A percentile compares a stretch with the other conserved stretches of the same genome.
Conservation (phyloP, 805 yeast genomes). For the Maudiozyma serrabonitensis region DNA sequence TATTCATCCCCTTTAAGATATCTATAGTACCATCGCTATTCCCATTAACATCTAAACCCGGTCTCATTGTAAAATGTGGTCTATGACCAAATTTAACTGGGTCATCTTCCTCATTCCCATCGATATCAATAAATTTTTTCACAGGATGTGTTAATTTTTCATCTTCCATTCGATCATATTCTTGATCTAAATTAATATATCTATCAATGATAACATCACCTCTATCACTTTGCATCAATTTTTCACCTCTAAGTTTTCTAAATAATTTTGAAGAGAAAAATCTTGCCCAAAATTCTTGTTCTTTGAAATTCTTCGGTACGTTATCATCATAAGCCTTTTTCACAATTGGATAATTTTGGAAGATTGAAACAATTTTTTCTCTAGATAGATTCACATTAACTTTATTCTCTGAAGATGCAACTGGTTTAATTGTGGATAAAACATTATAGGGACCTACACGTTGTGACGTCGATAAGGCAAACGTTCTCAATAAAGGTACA, state of each 20-base stretch:
- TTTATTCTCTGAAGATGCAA: slow-evolving; percentile 84
- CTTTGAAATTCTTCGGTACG: slow-evolving; percentile 73
- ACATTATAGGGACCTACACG: slow-evolving; percentile 91
- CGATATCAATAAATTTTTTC: slow-evolving; percentile 64
- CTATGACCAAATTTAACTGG: slow-evolving; percentile 65
- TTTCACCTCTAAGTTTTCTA: slow-evolving; percentile 82
- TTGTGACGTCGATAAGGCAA: slow-evolving; percentile 76
- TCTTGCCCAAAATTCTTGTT: slow-evolving; percentile 93
- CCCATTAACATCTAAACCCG: slow-evolving; percentile 39
- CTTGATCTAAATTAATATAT: slow-evolving; percentile 64
- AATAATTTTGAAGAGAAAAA: slow-evolving; percentile 87
- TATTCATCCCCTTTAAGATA: slow-evolving; percentile 80
- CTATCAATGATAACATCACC: slow-evolving; percentile 81
- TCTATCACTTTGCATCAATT: slow-evolving; percentile 60
- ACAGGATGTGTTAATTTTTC: slow-evolving; percentile 38
- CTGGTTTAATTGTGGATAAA: slow-evolving; percentile 85
- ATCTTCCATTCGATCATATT: slow-evolving; percentile 39
- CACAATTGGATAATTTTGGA: slow-evolving; percentile 88
- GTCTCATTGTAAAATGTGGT: slow-evolving; percentile 85
- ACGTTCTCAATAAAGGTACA: slow-evolving; percentile 69
- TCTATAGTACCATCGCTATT: slow-evolving; percentile 56
- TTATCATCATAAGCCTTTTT: slow-evolving; percentile 80
- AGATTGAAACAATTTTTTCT: slow-evolving; percentile 81
- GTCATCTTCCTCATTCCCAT: slow-evolving; percentile 75
- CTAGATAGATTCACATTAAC: slow-evolving; percentile 88